These are phyloP conservation scores for Lasiodiplodia hormozganensis DNA, from an alignment of 2,329 filamentous ascomycete genomes.

Conservation along the genomic window DNA sequence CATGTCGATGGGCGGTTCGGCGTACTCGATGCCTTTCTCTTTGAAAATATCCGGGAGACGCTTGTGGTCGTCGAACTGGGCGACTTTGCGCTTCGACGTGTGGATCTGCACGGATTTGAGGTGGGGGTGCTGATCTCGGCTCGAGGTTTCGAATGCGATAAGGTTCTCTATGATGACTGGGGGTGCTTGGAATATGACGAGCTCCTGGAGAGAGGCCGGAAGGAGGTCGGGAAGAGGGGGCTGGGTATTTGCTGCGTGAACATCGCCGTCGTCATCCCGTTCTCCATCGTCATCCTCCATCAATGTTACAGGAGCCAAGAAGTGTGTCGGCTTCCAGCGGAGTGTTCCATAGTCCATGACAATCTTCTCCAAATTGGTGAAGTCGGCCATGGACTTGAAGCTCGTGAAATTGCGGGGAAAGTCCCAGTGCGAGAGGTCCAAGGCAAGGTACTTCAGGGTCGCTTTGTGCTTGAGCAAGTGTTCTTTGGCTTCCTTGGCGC, in stretches of 20 bases:
- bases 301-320: background rate
- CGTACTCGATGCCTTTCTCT: conserved; percentile 13
- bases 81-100: background rate
- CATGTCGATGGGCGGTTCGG: conserved; percentile 1
- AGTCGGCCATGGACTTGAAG: conserved; percentile 17
- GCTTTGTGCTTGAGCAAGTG: conserved; percentile 12
- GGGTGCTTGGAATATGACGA: conserved; percentile 17
- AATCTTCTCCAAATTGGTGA: conserved; percentile 11
- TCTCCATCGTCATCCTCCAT: background rate
- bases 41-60: background rate
- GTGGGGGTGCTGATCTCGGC: background rate
- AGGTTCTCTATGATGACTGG: conserved; percentile 25
- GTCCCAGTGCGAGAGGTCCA: conserved; percentile 22
- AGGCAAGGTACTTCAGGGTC: conserved; percentile 20
- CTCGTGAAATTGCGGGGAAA: conserved; percentile 7
- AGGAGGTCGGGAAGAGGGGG: conserved; percentile 16
- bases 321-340: conserved; percentile 2
- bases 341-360: conserved; percentile 26
- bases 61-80: background rate
- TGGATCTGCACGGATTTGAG: conserved; percentile 2
- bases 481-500: conserved; percentile 13
- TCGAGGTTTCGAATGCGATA: background rate
- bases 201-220: conserved; percentile 5
- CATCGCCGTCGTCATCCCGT: background rate
- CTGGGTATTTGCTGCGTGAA: conserved; percentile 6